phyloP scores from a whole-genome alignment of 192 early-diverging fungal species.

The Linnemannia zychae region DNA sequence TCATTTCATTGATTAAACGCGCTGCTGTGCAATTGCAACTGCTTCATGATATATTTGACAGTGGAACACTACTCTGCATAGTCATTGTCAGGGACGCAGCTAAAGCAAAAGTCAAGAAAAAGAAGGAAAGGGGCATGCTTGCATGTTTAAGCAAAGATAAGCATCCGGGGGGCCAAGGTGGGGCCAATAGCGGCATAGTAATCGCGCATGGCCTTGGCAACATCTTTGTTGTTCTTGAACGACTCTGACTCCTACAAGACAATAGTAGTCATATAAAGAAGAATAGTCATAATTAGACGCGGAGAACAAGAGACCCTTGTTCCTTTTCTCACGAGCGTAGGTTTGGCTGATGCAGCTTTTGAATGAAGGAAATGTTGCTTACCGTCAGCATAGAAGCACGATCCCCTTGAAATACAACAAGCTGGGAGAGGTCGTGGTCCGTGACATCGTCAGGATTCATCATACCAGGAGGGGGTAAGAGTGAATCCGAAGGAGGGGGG shows the following conservation, averaged over 20 bases:
- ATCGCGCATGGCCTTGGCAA: constrained; percentile 41
- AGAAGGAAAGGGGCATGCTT: background rate
- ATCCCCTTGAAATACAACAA: constrained; percentile 42
- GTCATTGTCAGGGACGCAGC: background rate
- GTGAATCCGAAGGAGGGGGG: constrained; percentile 11
- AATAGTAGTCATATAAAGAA: background rate
- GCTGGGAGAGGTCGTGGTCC: constrained; percentile 45
- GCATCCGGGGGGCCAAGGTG: constrained; percentile 34
- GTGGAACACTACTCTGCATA: background rate
- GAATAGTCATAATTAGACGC: background rate
- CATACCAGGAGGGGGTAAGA: constrained; percentile 48
- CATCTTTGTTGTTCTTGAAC: constrained; percentile 27
- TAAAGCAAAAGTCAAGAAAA: constrained; percentile 9
- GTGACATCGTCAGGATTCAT: constrained; percentile 48
- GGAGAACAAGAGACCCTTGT: background rate
- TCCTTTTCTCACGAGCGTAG: no score
- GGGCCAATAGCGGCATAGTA: constrained; percentile 49
- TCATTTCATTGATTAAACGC: no score
- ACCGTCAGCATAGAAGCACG: constrained; percentile 46
- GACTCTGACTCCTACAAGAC: constrained; percentile 23
- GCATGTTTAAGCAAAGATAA: constrained; percentile 34
- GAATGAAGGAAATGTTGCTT: background rate
- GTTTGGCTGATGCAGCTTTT: background rate
- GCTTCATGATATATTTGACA: background rate
- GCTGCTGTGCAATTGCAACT: no score